A percentile compares a stretch with the other conserved stretches of the same genome.
phyloP scores from a whole-genome alignment of 2,329 filamentous ascomycete genomes.

The Esteya vermicola region DNA sequence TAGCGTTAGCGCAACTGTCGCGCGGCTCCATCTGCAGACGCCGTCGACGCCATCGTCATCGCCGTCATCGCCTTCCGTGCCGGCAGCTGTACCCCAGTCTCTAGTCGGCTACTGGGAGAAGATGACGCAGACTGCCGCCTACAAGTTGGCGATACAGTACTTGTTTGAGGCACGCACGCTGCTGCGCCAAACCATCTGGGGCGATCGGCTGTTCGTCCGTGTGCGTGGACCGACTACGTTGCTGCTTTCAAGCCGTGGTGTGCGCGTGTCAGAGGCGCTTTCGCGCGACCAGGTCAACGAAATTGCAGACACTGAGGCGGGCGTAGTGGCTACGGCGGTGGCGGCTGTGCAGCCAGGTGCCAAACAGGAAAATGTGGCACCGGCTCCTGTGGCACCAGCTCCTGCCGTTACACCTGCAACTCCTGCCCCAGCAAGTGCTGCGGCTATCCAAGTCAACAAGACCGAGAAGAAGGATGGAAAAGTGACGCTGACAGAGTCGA shows the following conservation, averaged over 20 bases:
- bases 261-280: conserved; percentile 63
- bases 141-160: conserved; percentile 52
- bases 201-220: conserved; percentile 80
- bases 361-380: conserved; percentile 12
- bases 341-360: conserved; percentile 23
- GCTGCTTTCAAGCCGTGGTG: conserved; percentile 75
- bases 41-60: no score
- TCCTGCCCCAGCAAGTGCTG: conserved; percentile 1
- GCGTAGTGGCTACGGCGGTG: conserved; percentile 47
- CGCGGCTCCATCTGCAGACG: conserved; percentile 1
- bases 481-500: conserved; percentile 49
- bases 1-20: background rate
- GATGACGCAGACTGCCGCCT: conserved; percentile 57
- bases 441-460: conserved; percentile 25
- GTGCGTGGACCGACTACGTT: conserved; percentile 80
- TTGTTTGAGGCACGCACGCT: conserved; percentile 61
- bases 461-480: conserved; percentile 47
- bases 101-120: conserved; percentile 54
- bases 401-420: no score
- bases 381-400: no score
- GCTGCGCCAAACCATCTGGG: conserved; percentile 75
- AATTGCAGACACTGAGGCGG: conserved; percentile 69
- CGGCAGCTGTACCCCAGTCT: conserved; percentile 52
- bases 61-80: no score
- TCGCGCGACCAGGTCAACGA: conserved; percentile 73